Conservation (phyloP, 345 rosid genomes). For the Kandelia obovata region DNA sequence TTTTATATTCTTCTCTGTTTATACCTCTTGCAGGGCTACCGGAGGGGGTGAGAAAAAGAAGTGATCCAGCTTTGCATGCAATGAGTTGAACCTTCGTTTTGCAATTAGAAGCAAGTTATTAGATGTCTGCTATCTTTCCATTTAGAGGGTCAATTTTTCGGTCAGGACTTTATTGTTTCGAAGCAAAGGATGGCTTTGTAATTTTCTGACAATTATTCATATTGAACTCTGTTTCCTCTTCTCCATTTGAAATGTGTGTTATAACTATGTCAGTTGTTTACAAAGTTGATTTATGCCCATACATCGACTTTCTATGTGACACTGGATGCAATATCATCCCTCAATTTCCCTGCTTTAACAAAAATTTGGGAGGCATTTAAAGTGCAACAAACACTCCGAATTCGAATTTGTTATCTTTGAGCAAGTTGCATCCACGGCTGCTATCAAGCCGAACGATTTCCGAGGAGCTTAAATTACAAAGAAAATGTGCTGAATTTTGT, state of each 20-base stretch:
- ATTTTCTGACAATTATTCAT: background rate
- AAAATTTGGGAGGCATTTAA: too few species aligned
- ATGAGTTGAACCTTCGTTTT: background rate
- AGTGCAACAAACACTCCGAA: too few species aligned
- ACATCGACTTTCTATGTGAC: too few species aligned
- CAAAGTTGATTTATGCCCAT: background rate
- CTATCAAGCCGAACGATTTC: too few species aligned
- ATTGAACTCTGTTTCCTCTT: too few species aligned
- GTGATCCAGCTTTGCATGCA: constrained; percentile 19
- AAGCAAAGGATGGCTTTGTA: constrained; percentile 1
- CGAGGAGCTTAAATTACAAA: background rate
- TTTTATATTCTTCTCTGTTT: background rate
- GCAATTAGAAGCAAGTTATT: constrained; percentile 8
- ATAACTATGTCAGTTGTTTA: background rate
- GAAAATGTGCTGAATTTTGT: background rate
- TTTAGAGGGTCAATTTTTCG: background rate
- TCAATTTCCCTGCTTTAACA: too few species aligned
- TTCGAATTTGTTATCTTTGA: too few species aligned
- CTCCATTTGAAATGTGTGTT: background rate
- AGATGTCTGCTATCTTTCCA: constrained; percentile 4
- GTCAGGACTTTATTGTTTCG: constrained; percentile 8
- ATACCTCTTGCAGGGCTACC: constrained; percentile 36
- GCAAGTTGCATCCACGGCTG: too few species aligned
- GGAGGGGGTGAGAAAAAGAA: constrained; percentile 60
- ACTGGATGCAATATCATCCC: too few species aligned